Conservation (phyloP, 768 basidiomycete species). For the Exidia glandulosa region DNA sequence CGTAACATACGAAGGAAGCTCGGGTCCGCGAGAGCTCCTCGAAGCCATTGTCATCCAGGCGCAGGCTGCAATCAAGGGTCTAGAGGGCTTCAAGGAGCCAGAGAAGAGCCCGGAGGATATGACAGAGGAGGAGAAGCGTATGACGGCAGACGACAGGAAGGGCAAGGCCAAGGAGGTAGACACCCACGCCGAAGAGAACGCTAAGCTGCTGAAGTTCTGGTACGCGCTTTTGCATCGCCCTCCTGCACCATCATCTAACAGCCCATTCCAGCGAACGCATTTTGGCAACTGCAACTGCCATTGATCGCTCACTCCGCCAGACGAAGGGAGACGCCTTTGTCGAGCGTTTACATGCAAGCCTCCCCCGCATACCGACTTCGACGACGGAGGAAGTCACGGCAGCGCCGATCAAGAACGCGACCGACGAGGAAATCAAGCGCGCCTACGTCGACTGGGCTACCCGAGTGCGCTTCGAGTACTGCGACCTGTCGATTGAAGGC, state of each 20-base stretch:
- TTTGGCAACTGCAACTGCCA: constrained; percentile 66
- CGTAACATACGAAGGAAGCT: constrained; percentile 82
- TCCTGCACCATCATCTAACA: not conserved
- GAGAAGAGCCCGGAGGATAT: constrained; percentile 41
- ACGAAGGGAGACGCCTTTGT: constrained; percentile 86
- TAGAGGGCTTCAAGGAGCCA: constrained; percentile 54
- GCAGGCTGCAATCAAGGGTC: constrained; percentile 79
- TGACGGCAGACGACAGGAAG: constrained; percentile 49
- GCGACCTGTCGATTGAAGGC: constrained; percentile 55
- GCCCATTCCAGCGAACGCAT: constrained; percentile 46
- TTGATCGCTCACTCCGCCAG: constrained; percentile 79
- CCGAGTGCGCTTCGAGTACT: constrained; percentile 78
- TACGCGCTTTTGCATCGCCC: constrained; percentile 2
- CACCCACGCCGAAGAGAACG: constrained; percentile 57
- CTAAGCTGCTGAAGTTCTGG: constrained; percentile 71
- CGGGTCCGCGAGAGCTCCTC: constrained; percentile 82
- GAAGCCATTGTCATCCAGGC: constrained; percentile 91
- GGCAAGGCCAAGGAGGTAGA: constrained; percentile 54
- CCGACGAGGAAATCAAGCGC: constrained; percentile 57
- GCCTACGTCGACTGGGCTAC: constrained; percentile 81
- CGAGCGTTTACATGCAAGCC: constrained; percentile 56
- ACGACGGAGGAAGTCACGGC: constrained; percentile 16
- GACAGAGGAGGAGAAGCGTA: constrained; percentile 84
- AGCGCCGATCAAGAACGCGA: constrained; percentile 33
- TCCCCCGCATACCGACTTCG: constrained; percentile 57